Base-by-base conservation (phyloP, 176 grass and related monocot genomes). In the Carex littledalei region DNA sequence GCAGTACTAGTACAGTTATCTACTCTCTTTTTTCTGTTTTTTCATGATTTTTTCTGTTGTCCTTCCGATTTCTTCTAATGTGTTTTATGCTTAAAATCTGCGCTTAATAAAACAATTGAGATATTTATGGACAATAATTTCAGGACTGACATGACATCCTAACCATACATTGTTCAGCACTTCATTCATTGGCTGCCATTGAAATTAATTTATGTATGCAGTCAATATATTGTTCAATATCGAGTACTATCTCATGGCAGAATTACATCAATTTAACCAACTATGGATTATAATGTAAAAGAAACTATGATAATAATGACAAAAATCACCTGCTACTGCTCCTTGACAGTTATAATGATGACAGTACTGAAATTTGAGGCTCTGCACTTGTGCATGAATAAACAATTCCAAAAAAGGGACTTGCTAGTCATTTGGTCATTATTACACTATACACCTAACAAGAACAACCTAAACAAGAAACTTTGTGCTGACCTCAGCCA, bases 401-500 rank as follows among this genome's bases (percentile, higher is more conserved):
- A 56, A 78, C 55, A 31, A 56, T 2, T 45, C 43, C 43, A 45
- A 78, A 31, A 78, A 55, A 14, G 2, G 16, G 67, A 26, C 3
- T 15, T 55, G 11, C 8, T 32, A 55, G 24, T 56, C 5, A 54
- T 20, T 77, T 54, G 45, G 11, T 77, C 47, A 29, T 50, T 49
- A 49, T 11, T 65, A 65, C 31, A 34, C 7, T 34, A 45, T 57
- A 80, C 26, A n/a, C 15, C 17, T 8, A 67, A 49, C 16, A 67
- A 65, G 63, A 65, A 65, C 45, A 83, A 67, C 18, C 47, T 53
- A 65, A 53, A 49, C 13, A 47, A 83, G 47, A 50, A 69, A 67
- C 4, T 83, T 67, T 8, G 49, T 78, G 32, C 91, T 79, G 26
- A 98, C 96, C 93, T 98, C 93, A 69, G 75, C 84, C 74, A 86